phyloP scores from a whole-genome alignment of 805 yeast species.

The Candida takata region DNA sequence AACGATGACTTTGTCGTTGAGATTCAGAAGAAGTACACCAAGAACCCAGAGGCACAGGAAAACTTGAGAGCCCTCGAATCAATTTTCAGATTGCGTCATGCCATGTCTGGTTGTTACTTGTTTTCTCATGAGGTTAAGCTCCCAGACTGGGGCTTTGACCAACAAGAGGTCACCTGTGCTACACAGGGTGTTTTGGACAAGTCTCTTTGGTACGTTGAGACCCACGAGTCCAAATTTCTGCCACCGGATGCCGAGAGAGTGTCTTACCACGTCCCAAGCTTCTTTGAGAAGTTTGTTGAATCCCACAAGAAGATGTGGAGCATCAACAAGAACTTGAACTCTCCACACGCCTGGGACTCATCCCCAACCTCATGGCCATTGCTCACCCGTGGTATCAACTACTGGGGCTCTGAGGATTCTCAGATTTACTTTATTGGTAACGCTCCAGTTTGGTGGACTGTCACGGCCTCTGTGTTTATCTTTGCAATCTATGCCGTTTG shows the following conservation, averaged over 20 bases:
- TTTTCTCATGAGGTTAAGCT: slow-evolving; percentile 70
- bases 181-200: slow-evolving; percentile 55
- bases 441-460: slow-evolving; percentile 74
- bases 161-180: slow-evolving; percentile 81
- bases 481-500: slow-evolving; percentile 40
- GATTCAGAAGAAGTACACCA: slow-evolving; percentile 49
- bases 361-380: slow-evolving; percentile 71
- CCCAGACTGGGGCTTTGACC: slow-evolving; percentile 80
- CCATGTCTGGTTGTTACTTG: slow-evolving; percentile 70
- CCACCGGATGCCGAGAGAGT: slow-evolving; percentile 39
- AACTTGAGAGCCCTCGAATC: slow-evolving; percentile 61
- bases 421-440: slow-evolving; percentile 73
- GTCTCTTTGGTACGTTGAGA: slow-evolving; percentile 69
- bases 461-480: slow-evolving; percentile 43
- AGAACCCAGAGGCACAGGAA: slow-evolving; percentile 43
- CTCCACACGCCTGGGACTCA: slow-evolving; percentile 67
- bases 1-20: slow-evolving; percentile 79
- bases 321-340: slow-evolving; percentile 61
- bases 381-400: slow-evolving; percentile 70
- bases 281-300: slow-evolving; percentile 57
- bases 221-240: slow-evolving; percentile 47
- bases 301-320: slow-evolving; percentile 72
- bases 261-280: slow-evolving; percentile 46
- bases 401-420: slow-evolving; percentile 57
- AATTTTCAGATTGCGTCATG: slow-evolving; percentile 67